Evolutionary conservation across 306 rosid species (phyloP), one percentile per base, ranked within the genome.

Genomic region (Carpinus viminea): DNA sequence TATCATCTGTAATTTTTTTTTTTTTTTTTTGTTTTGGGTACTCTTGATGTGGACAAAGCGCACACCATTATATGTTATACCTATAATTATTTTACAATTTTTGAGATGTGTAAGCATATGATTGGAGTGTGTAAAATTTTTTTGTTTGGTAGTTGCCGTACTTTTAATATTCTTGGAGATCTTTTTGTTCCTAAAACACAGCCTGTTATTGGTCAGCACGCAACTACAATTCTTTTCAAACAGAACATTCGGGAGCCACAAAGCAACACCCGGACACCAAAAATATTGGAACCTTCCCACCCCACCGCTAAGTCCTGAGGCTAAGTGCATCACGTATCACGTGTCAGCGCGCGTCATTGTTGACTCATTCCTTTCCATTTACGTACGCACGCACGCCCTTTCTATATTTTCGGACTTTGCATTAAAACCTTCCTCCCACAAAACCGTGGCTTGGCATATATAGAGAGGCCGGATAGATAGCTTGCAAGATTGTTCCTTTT

Each of bases 281-380:
- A 68, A 53, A 66, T 71, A 21, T 59, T 13, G 70, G 48, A 41
- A 68, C 3, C 62, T 56, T 1, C 74, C 57, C 47, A 21, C 28
- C 45, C 15, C 13, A 53, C 57, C 34, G 34, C 34, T 2, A 31
- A 31, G 2, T 31, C 34, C 34, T 31, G 34, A 31, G 61, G 13
- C 24, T 8, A 3, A 17, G 31, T 34, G 1, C 74, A 59, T 12
- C 1, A n/a, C 61, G 6, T 8, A 8, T 17, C 7, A 59, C 7
- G 4, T 65, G 88, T 81, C 87, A 82, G 77, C 57, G 24, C 18
- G 71, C 18, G 71, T 57, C 73, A 74, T 72, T 57, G 77, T 62
- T 79, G 90, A 85, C 86, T 72, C 18, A 31, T 55, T 51, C 75
- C 50, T 78, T 76, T 48, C 54, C 65, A 18, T 28, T 7, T 38